Evolutionary conservation across 2,329 filamentous ascomycete species (phyloP).

Genomic region (Fusarium stilboides): DNA sequence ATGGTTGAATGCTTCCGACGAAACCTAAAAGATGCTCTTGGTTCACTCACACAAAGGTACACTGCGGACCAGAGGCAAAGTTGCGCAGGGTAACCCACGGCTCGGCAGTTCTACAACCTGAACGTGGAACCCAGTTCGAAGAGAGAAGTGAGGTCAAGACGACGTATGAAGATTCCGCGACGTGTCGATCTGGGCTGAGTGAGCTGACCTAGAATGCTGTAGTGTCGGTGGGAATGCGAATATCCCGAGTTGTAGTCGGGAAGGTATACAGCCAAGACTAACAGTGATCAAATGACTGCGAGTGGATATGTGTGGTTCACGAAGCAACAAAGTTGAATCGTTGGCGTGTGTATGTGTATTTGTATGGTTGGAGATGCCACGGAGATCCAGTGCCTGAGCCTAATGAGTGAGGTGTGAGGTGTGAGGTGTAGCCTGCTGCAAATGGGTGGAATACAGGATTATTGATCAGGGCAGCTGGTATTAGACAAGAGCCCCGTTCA

Average conservation of each 20-base stretch:
- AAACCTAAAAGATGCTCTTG: conserved; percentile 14
- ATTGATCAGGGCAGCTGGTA: conserved; percentile 34
- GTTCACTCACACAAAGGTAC: neutral
- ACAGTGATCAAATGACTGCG: neutral
- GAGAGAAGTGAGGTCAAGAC: conserved; percentile 8
- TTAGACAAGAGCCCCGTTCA: conserved; percentile 28
- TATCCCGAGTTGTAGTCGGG: conserved; percentile 1
- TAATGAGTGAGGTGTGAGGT: conserved; percentile 1
- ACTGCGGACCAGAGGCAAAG: neutral
- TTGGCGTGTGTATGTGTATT: conserved; percentile 1
- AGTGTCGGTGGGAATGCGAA: neutral
- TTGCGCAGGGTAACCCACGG: conserved; percentile 4
- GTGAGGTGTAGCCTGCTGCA: conserved; percentile 11
- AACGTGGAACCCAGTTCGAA: neutral
- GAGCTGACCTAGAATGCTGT: conserved; percentile 4
- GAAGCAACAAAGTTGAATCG: conserved; percentile 3
- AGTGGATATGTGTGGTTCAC: neutral
- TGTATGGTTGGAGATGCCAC: conserved; percentile 9
- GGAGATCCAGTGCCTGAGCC: conserved; percentile 4
- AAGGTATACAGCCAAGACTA: neutral
- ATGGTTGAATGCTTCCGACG: conserved; percentile 3
- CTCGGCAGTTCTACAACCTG: conserved; percentile 7
- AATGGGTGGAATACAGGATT: conserved; percentile 1
- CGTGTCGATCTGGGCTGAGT: conserved; percentile 1
- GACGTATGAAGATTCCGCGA: neutral